These are phyloP conservation scores for Calocybe gangraenosa DNA, from an alignment of 768 basidiomycete species.

Conservation along the genomic window DNA sequence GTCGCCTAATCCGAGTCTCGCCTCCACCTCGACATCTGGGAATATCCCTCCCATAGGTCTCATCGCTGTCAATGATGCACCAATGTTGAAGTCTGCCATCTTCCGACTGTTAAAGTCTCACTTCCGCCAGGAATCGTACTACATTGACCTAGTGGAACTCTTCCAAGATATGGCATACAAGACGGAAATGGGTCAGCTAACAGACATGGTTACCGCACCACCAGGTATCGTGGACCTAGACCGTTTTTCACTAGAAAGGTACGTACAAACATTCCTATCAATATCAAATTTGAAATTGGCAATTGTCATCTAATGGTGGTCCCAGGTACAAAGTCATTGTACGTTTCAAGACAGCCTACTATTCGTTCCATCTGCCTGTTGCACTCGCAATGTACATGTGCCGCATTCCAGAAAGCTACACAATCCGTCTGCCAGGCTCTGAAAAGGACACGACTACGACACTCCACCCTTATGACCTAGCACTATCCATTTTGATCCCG, in stretches of 20 bases:
- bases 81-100: conserved; percentile 94
- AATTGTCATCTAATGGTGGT: background rate
- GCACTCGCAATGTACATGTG: conserved; percentile 86
- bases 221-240: conserved; percentile 81
- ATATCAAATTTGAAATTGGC: background rate
- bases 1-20: conserved; percentile 10
- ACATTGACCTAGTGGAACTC: conserved; percentile 84
- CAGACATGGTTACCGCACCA: conserved; percentile 92
- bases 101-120: conserved; percentile 86
- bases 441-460: conserved; percentile 12
- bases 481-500: conserved; percentile 78
- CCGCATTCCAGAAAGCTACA: conserved; percentile 51
- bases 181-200: conserved; percentile 94
- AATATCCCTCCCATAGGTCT: conserved; percentile 50
- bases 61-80: conserved; percentile 92
- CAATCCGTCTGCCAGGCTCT: conserved; percentile 16
- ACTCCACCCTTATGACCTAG: conserved; percentile 62
- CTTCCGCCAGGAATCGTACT: conserved; percentile 76
- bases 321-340: conserved; percentile 85
- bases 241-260: conserved; percentile 88
- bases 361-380: conserved; percentile 97
- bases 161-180: conserved; percentile 89
- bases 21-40: conserved; percentile 1
- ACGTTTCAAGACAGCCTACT: conserved; percentile 95
- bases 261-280: conserved; percentile 17